A percentile compares a stretch with the other conserved stretches of the same genome.
Evolutionary conservation across 116 monocot species (phyloP).

Genomic region (Zostera marina): DNA sequence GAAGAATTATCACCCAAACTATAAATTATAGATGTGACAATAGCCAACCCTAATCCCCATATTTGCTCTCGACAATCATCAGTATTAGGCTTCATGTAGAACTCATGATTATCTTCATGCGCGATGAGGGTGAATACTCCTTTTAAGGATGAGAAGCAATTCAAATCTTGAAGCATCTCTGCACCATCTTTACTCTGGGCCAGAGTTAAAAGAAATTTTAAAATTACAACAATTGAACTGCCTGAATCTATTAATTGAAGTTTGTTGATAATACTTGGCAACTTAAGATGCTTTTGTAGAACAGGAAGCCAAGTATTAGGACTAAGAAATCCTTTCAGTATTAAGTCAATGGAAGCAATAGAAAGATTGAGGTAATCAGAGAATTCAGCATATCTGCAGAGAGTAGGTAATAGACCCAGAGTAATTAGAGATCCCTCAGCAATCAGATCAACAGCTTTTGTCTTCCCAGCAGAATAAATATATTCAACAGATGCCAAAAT

Average conservation of each 20-base stretch:
- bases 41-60: conserved; percentile 45
- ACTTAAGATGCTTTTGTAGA: conserved; percentile 49
- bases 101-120: conserved; percentile 2
- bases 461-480: conserved; percentile 17
- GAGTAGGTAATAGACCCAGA: conserved; percentile 46
- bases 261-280: conserved; percentile 34
- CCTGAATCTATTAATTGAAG: conserved; percentile 20
- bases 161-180: conserved; percentile 41
- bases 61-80: conserved; percentile 20
- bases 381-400: conserved; percentile 60
- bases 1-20: conserved; percentile 41
- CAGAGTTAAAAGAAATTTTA: conserved; percentile 74
- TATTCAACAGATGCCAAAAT: conserved; percentile 36
- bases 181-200: conserved; percentile 55
- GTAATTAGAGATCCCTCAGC: conserved; percentile 34
- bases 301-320: conserved; percentile 55
- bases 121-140: conserved; percentile 23
- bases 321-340: conserved; percentile 40
- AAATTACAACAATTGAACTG: conserved; percentile 19
- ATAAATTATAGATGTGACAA: conserved; percentile 42
- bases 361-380: conserved; percentile 36
- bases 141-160: conserved; percentile 41
- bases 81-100: background rate
- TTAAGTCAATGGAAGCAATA: conserved; percentile 51
- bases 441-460: conserved; percentile 22